Conservation (phyloP, 1,284 basidiomycete species). For the Rhizoctonia solani region DNA sequence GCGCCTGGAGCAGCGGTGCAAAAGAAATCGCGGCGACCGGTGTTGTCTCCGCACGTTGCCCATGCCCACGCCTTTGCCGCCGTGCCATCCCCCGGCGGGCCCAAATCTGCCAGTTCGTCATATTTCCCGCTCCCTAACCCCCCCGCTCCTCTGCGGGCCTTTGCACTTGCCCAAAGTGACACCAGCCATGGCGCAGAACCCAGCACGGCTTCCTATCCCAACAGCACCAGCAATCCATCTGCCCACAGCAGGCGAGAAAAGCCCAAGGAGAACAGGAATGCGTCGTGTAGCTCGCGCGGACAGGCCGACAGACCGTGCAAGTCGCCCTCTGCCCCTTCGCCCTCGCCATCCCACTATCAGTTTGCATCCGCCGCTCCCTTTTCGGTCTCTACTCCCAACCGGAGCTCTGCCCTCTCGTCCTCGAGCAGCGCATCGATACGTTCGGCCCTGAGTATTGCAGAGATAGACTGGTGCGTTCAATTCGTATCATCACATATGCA, state of each 20-base stretch:
- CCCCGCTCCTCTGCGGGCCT: slow-evolving; percentile 18
- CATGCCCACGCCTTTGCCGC: slow-evolving; percentile 25
- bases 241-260: no score
- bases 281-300: no score
- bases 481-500: background rate
- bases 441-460: slow-evolving; percentile 21
- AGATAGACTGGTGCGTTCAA: slow-evolving; percentile 28
- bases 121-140: slow-evolving; percentile 25
- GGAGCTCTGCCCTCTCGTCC: slow-evolving; percentile 6
- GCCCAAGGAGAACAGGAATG: no score
- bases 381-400: background rate
- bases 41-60: slow-evolving; percentile 10
- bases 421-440: slow-evolving; percentile 5
- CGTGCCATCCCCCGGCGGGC: slow-evolving; percentile 10
- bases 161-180: slow-evolving; percentile 2
- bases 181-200: background rate
- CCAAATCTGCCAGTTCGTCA: background rate
- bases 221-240: background rate
- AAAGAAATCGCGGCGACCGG: slow-evolving; percentile 18
- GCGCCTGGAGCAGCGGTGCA: background rate
- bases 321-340: no score
- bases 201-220: slow-evolving; percentile 4
- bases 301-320: no score
- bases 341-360: no score
- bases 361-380: slow-evolving; percentile 16